Conservation (phyloP, 2,329 filamentous ascomycete species). For the Penicillium fuscoglaucum region DNA sequence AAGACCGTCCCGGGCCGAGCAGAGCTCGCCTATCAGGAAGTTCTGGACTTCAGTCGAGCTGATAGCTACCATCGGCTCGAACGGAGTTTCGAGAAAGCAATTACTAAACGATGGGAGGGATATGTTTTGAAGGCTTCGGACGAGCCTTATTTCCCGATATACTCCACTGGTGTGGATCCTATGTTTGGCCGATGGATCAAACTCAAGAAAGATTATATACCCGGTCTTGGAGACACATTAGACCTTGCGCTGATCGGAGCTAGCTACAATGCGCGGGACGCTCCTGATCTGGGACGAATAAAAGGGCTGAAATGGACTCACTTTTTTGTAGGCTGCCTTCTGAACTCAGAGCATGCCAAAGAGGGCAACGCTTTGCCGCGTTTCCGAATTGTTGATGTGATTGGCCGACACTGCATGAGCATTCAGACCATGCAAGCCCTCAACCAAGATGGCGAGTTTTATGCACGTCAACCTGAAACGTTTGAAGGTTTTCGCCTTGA, state of each 20-base stretch:
- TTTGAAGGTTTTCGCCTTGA: constrained; percentile 47
- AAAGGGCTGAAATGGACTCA: constrained; percentile 69
- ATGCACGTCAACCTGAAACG: constrained; percentile 39
- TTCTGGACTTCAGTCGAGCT: constrained; percentile 64
- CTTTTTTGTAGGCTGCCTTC: constrained; percentile 75
- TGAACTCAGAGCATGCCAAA: constrained; percentile 63
- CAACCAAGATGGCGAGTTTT: constrained; percentile 49
- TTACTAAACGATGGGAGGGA: constrained; percentile 70
- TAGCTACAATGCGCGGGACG: constrained; percentile 66
- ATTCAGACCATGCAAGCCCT: constrained; percentile 55
- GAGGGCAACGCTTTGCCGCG: constrained; percentile 53
- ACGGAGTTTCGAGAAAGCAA: constrained; percentile 65
- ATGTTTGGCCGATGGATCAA: constrained; percentile 65
- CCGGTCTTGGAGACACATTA: constrained; percentile 74
- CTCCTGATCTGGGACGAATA: constrained; percentile 53
- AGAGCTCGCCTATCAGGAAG: constrained; percentile 64
- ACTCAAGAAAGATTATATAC: constrained; percentile 83
- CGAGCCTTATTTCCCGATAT: constrained; percentile 69
- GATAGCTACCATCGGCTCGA: constrained; percentile 58
- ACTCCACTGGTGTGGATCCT: constrained; percentile 39
- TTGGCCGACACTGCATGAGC: constrained; percentile 54
- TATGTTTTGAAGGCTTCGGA: constrained; percentile 75
- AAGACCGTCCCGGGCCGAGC: constrained; percentile 60
- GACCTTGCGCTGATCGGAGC: constrained; percentile 81
- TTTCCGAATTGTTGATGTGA: constrained; percentile 67